Evolutionary conservation across 2,329 filamentous ascomycete species (phyloP).

Genomic region (Microdochium paspali): DNA sequence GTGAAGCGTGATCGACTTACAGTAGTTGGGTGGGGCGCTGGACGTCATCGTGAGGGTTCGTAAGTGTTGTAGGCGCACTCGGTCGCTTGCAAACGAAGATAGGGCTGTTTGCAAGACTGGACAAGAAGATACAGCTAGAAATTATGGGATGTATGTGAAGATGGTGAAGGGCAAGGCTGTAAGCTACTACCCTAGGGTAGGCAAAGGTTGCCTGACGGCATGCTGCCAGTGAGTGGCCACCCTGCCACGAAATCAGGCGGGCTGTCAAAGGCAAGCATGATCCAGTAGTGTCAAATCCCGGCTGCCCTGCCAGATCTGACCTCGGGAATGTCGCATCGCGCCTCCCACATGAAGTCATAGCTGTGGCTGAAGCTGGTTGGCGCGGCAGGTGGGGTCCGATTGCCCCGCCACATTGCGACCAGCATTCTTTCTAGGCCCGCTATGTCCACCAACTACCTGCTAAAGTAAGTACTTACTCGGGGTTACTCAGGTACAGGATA

Average conservation of each 20-base stretch:
- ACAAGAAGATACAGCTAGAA: not conserved
- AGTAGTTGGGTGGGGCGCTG: constrained; percentile 46
- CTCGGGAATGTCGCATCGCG: not conserved
- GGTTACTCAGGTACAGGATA: too few relatives aligned
- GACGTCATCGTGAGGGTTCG: constrained; percentile 19
- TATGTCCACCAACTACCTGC: not conserved
- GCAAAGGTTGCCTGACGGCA: not conserved
- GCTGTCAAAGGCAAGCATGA: too few relatives aligned
- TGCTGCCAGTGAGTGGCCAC: too few relatives aligned
- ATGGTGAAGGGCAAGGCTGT: not conserved
- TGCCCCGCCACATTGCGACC: not conserved
- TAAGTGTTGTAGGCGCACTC: not conserved
- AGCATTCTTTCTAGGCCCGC: not conserved
- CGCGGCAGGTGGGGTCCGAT: not conserved
- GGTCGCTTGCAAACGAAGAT: not conserved
- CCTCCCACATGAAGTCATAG: not conserved
- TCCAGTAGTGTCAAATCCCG: too few relatives aligned
- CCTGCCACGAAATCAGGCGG: too few relatives aligned
- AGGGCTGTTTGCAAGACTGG: not conserved
- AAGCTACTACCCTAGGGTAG: too few relatives aligned
- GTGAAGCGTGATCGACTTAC: constrained; percentile 25
- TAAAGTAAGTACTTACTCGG: too few relatives aligned
- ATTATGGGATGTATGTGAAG: too few relatives aligned
- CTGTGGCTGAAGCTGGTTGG: not conserved
- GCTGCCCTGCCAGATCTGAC: not conserved